A percentile compares a stretch with the other conserved stretches of the same genome.
Evolutionary conservation across 495 filamentous ascomycete genomes (phyloP).

Genomic region (Trypethelium eluteriae): DNA sequence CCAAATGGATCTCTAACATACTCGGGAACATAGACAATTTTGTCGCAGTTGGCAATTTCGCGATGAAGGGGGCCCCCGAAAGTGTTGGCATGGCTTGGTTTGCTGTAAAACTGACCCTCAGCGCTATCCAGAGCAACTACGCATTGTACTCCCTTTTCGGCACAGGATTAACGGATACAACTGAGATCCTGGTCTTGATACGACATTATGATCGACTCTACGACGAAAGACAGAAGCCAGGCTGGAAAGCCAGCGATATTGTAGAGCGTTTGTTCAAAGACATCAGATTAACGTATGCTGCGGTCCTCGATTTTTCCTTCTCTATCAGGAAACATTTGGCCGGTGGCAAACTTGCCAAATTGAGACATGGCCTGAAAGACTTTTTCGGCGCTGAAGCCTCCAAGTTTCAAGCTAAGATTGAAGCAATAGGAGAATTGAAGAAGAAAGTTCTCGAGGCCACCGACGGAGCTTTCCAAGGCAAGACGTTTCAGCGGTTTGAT

Average conservation of each 20-base stretch:
- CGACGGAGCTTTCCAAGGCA: slow-evolving; percentile 10
- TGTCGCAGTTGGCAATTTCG: slow-evolving; percentile 14
- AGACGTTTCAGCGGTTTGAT: slow-evolving; percentile 13
- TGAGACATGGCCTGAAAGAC: slow-evolving; percentile 18
- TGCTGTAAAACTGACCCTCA: slow-evolving; percentile 15
- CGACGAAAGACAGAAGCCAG: slow-evolving; percentile 12
- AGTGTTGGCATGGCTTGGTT: slow-evolving; percentile 21
- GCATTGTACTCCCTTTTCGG: slow-evolving; percentile 14
- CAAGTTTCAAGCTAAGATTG: slow-evolving; percentile 15
- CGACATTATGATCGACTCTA: slow-evolving; percentile 15
- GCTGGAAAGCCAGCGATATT: slow-evolving; percentile 13
- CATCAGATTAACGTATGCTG: slow-evolving; percentile 14
- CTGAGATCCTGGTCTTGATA: slow-evolving; percentile 18
- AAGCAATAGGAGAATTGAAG: slow-evolving; percentile 14
- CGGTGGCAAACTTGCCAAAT: slow-evolving; percentile 10
- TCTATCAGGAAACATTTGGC: slow-evolving; percentile 13
- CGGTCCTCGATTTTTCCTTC: slow-evolving; percentile 16
- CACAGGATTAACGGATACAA: slow-evolving; percentile 10
- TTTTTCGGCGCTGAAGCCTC: slow-evolving; percentile 11
- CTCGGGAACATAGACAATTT: slow-evolving; percentile 16
- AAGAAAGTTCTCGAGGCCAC: slow-evolving; percentile 13
- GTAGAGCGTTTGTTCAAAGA: slow-evolving; percentile 15
- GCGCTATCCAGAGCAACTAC: slow-evolving; percentile 19
- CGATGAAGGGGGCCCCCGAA: slow-evolving; percentile 18
- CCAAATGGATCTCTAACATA: slow-evolving; percentile 13